These are phyloP conservation scores for Colletotrichum sp. DNA, from an alignment of 2,329 filamentous ascomycete genomes.

Conservation along the genomic window DNA sequence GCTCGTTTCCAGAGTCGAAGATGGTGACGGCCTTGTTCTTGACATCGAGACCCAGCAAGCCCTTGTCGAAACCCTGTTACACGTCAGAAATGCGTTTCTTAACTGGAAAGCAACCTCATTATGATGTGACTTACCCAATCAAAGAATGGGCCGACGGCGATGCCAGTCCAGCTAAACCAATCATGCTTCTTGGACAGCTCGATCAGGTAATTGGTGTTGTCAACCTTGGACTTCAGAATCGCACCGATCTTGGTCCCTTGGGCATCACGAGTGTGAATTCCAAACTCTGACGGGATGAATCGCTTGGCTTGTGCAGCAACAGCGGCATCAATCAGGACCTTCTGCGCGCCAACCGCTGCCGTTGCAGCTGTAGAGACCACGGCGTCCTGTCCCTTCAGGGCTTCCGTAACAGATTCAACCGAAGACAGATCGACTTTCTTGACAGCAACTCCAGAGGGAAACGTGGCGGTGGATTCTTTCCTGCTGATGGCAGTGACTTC, in stretches of 20 bases:
- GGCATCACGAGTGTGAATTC: conserved; percentile 32
- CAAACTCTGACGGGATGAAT: conserved; percentile 63
- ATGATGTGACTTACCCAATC: conserved; percentile 52
- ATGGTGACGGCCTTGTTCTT: conserved; percentile 54
- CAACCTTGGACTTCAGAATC: conserved; percentile 32
- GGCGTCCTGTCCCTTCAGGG: conserved; percentile 59
- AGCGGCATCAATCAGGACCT: conserved; percentile 58
- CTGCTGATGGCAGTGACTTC: conserved; percentile 57
- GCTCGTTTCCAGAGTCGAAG: conserved; percentile 60
- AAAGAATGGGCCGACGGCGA: conserved; percentile 65
- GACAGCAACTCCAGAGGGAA: conserved; percentile 43
- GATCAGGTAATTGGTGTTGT: conserved; percentile 19
- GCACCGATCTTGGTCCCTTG: conserved; percentile 27
- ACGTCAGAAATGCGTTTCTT: background rate
- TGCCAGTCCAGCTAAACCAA: conserved; percentile 61
- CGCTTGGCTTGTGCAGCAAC: conserved; percentile 59
- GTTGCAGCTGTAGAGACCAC: conserved; percentile 56
- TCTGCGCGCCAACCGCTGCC: conserved; percentile 46
- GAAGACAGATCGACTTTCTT: conserved; percentile 50
- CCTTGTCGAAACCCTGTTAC: conserved; percentile 47
- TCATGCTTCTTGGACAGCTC: conserved; percentile 20
- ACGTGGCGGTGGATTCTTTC: conserved; percentile 38
- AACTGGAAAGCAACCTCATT: background rate
- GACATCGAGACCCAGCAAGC: conserved; percentile 58
- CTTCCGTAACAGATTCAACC: conserved; percentile 45